These are phyloP conservation scores for Biscogniauxia mediterranea DNA, from an alignment of 2,329 filamentous ascomycete species.

Conservation along the genomic window DNA sequence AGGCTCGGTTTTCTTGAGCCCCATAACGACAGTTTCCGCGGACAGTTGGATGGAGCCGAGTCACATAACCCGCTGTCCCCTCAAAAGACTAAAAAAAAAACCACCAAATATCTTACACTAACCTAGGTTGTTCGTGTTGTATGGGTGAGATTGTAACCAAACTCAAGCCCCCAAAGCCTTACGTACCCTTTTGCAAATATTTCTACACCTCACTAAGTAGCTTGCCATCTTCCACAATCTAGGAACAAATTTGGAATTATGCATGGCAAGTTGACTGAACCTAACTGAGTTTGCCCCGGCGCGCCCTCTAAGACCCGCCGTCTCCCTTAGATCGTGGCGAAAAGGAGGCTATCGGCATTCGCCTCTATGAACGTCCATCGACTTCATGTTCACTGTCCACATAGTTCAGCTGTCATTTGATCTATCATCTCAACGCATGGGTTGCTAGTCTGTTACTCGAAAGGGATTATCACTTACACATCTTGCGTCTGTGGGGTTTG, in stretches of 20 bases:
- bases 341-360: not conserved
- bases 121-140: too few species aligned
- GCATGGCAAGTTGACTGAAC: too few species aligned
- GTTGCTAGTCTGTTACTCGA: conserved; percentile 7
- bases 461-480: conserved; percentile 1
- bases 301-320: not conserved
- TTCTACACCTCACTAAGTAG: not conserved
- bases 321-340: not conserved
- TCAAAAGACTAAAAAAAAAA: not conserved
- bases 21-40: not conserved
- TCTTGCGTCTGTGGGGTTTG: conserved; percentile 1
- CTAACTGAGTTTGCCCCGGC: not conserved
- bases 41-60: not conserved
- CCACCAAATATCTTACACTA: too few species aligned
- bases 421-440: not conserved
- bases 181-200: not conserved
- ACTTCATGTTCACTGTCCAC: not conserved
- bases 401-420: not conserved
- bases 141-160: not conserved
- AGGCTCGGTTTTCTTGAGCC: conserved; percentile 7
- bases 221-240: too few species aligned
- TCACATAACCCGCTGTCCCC: not conserved
- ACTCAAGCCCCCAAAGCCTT: not conserved
- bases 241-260: too few species aligned
- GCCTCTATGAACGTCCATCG: not conserved